Percentiles rank a stretch among this genome's conserved stretches.
Conservation (phyloP, 768 basidiomycete species). For the Phaeotremella skinneri region DNA sequence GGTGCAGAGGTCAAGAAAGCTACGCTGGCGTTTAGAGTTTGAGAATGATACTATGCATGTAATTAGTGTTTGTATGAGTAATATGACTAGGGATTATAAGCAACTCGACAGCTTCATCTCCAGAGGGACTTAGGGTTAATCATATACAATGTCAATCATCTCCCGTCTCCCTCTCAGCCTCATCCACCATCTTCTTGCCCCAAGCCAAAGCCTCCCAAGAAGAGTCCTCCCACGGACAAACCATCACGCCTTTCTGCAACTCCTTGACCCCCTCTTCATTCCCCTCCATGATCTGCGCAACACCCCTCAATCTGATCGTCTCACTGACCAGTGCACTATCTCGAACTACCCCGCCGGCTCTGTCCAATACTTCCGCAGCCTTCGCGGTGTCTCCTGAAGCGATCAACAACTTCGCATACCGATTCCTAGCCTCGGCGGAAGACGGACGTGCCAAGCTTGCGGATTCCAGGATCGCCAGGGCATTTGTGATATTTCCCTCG, state of each 20-base stretch:
- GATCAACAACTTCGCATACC: slow-evolving; percentile 29
- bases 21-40: slow-evolving; percentile 85
- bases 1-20: slow-evolving; percentile 78
- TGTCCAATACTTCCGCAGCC: slow-evolving; percentile 16
- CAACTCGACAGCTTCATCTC: no score
- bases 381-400: slow-evolving; percentile 19
- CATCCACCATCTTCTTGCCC: slow-evolving; percentile 21
- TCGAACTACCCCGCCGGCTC: neutral
- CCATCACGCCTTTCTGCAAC: slow-evolving; percentile 33
- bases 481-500: slow-evolving; percentile 19
- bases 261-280: slow-evolving; percentile 28
- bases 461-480: slow-evolving; percentile 19
- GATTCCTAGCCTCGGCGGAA: slow-evolving; percentile 18
- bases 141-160: neutral
- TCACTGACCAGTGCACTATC: slow-evolving; percentile 9
- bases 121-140: neutral
- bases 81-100: no score
- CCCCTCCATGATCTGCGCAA: slow-evolving; percentile 22
- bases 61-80: no score
- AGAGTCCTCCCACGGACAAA: slow-evolving; percentile 38
- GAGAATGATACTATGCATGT: no score
- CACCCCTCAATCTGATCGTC: slow-evolving; percentile 16
- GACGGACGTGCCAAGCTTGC: slow-evolving; percentile 15
- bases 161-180: slow-evolving; percentile 2
- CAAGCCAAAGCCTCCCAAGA: slow-evolving; percentile 35